Conservation (phyloP, 768 basidiomycete species). For the Pluteus cervinus region DNA sequence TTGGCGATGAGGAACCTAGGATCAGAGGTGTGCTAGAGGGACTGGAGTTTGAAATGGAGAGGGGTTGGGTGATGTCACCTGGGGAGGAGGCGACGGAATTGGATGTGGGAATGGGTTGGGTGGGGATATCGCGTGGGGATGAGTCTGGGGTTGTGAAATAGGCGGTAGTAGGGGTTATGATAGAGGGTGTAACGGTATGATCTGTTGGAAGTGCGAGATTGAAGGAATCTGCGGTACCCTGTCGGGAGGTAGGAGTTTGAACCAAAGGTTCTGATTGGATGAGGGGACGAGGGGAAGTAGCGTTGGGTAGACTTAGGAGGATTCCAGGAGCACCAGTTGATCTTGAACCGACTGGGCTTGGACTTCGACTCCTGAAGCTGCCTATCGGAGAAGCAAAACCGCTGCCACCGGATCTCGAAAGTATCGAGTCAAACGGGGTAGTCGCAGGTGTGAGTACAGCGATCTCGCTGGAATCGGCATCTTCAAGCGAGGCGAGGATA, state of each 20-base stretch:
- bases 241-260: no score
- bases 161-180: slow-evolving; percentile 42
- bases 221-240: no score
- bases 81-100: slow-evolving; percentile 5
- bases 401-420: slow-evolving; percentile 27
- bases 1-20: slow-evolving; percentile 7
- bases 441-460: slow-evolving; percentile 53
- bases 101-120: slow-evolving; percentile 3
- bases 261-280: no score
- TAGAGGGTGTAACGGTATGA: no score
- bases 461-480: slow-evolving; percentile 49
- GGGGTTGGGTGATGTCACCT: not conserved
- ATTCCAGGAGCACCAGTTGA: slow-evolving; percentile 26
- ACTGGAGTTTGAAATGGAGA: slow-evolving; percentile 4
- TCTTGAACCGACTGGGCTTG: slow-evolving; percentile 59
- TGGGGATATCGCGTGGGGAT: slow-evolving; percentile 1
- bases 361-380: slow-evolving; percentile 61
- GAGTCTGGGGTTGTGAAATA: slow-evolving; percentile 34
- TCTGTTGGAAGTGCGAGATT: no score
- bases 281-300: slow-evolving; percentile 14
- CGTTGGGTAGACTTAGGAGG: slow-evolving; percentile 45
- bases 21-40: not conserved
- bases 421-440: slow-evolving; percentile 9
- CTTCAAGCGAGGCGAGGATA: slow-evolving; percentile 44
- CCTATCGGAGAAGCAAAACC: slow-evolving; percentile 67